Evolutionary conservation across 2,329 filamentous ascomycete genomes (phyloP).

Genomic region (Fusarium austroafricanum): DNA sequence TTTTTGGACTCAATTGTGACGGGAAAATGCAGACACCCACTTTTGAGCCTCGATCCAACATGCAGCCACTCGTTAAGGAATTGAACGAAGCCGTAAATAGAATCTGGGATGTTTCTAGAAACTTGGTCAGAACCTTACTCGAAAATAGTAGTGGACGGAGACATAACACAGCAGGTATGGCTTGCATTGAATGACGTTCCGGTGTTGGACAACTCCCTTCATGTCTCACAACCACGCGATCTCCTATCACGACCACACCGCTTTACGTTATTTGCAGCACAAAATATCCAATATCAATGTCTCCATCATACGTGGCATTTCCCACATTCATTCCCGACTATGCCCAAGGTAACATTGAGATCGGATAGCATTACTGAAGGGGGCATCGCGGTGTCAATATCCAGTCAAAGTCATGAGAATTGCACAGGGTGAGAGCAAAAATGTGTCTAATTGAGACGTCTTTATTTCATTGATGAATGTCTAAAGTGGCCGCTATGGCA

Average conservation of each 20-base stretch:
- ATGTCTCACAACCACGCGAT: slow-evolving; percentile 30
- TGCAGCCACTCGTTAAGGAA: not conserved
- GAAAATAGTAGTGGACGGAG: not conserved
- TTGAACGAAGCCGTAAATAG: no score
- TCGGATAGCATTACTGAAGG: no score
- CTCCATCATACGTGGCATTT: not conserved
- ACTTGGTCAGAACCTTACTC: not conserved
- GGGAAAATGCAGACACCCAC: not conserved
- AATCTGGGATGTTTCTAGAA: not conserved
- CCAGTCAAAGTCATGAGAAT: not conserved
- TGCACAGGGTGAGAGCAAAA: not conserved
- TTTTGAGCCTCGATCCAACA: not conserved
- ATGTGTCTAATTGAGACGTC: not conserved
- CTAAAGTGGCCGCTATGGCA: slow-evolving; percentile 14
- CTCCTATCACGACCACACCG: slow-evolving; percentile 25
- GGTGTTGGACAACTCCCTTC: slow-evolving; percentile 28
- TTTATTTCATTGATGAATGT: slow-evolving; percentile 23
- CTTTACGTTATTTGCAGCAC: not conserved
- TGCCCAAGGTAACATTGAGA: not conserved
- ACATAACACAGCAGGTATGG: slow-evolving; percentile 7
- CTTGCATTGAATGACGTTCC: slow-evolving; percentile 15
- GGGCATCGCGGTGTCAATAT: not conserved
- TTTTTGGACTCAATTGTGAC: not conserved
- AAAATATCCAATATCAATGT: not conserved
- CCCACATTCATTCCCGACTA: not conserved